Conservation (phyloP, 2,329 filamentous ascomycete species). For the Plectosphaerella sp. region DNA sequence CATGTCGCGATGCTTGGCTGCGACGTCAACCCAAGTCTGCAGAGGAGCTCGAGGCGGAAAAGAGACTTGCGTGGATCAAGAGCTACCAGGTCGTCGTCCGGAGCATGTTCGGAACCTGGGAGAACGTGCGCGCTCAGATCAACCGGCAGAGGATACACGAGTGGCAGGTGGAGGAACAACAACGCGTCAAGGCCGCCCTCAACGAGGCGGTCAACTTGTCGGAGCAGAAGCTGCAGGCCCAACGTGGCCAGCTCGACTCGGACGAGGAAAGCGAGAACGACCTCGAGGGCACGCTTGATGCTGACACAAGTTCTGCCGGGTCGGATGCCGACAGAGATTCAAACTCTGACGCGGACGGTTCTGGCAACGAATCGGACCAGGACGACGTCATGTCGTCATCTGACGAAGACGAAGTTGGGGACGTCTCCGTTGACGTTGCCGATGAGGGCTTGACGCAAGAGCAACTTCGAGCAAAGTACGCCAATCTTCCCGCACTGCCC, state of each 20-base stretch:
- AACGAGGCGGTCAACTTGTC: conserved; percentile 71
- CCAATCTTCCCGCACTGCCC: conserved; percentile 51
- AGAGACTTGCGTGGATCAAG: conserved; percentile 59
- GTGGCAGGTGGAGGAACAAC: conserved; percentile 63
- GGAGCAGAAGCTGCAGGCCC: conserved; percentile 62
- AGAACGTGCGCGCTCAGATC: conserved; percentile 58
- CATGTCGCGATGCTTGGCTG: conserved; percentile 72
- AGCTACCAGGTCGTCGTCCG: conserved; percentile 70
- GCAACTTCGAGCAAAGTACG: conserved; percentile 65
- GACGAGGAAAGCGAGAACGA: conserved; percentile 43
- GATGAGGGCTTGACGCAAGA: conserved; percentile 67
- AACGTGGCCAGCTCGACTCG: conserved; percentile 49
- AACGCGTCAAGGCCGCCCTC: conserved; percentile 61
- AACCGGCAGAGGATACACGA: conserved; percentile 55
- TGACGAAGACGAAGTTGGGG: conserved; percentile 52
- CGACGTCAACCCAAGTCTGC: conserved; percentile 68
- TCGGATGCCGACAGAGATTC: conserved; percentile 26
- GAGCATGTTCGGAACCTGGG: conserved; percentile 54
- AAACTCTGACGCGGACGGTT: conserved; percentile 22
- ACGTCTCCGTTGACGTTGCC: conserved; percentile 31
- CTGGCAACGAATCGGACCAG: conserved; percentile 25
- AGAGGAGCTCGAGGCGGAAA: conserved; percentile 80
- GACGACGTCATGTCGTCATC: conserved; percentile 56
- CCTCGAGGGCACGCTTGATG: conserved; percentile 43
- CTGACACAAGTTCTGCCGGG: conserved; percentile 32